A percentile compares a stretch with the other conserved stretches of the same genome.
Evolutionary conservation across 1,284 basidiomycete genomes (phyloP).

Genomic region (Ustilago vetiveriae): DNA sequence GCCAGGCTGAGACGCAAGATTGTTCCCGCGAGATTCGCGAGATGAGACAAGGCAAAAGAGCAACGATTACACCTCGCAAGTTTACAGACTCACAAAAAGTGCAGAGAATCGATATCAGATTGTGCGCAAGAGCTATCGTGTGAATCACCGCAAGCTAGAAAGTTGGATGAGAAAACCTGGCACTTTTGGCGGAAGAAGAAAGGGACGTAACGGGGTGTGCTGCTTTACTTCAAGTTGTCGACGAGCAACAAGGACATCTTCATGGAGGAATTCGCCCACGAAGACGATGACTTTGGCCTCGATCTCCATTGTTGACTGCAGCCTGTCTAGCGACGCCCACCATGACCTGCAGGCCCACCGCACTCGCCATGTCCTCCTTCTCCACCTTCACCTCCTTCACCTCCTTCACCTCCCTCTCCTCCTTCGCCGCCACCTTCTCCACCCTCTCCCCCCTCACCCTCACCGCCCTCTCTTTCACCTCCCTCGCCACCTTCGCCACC

Average conservation of each 20-base stretch:
- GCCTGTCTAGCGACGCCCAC: background rate
- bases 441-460: background rate
- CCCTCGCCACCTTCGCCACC: background rate
- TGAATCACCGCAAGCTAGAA: too few relatives aligned
- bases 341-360: background rate
- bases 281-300: background rate
- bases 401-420: slow-evolving; percentile 2
- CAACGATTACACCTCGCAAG: too few relatives aligned
- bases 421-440: slow-evolving; percentile 1
- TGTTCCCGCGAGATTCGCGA: too few relatives aligned
- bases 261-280: background rate
- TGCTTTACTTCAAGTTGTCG: too few relatives aligned
- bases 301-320: slow-evolving; percentile 21
- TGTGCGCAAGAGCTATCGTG: background rate
- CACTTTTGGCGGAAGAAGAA: too few relatives aligned
- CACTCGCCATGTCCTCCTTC: background rate
- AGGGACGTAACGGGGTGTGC: too few relatives aligned
- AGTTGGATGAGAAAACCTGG: too few relatives aligned
- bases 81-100: too few relatives aligned
- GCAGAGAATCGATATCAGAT: too few relatives aligned
- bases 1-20: too few relatives aligned
- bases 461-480: slow-evolving; percentile 1
- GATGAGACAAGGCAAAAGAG: background rate
- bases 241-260: too few relatives aligned
- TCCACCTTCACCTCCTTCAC: background rate